These are phyloP conservation scores for Neonectria coccinea DNA, from an alignment of 2,329 filamentous ascomycete genomes.

Conservation along the genomic window DNA sequence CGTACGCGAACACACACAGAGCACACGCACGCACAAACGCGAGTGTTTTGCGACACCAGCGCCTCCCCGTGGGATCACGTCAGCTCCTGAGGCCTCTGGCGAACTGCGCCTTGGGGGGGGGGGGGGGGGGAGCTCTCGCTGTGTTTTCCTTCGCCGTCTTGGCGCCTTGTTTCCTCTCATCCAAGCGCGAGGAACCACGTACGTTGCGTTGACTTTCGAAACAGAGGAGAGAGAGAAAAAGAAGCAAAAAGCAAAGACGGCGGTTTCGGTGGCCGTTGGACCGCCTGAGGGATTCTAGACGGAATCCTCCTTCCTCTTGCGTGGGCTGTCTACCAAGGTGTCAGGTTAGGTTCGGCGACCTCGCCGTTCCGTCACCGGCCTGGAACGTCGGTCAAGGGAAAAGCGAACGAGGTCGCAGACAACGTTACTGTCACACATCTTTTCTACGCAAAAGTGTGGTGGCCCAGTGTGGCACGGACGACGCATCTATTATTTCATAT, in stretches of 20 bases:
- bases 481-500: neutral
- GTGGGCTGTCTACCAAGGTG: neutral
- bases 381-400: constrained; percentile 16
- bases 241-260: neutral
- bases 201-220: constrained; percentile 30
- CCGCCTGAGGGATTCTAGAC: constrained; percentile 9
- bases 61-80: constrained; percentile 20
- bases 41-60: constrained; percentile 17
- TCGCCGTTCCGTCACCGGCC: constrained; percentile 7
- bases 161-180: constrained; percentile 13
- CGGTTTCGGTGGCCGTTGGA: constrained; percentile 15
- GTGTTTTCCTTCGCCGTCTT: constrained; percentile 14
- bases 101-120: constrained; percentile 21
- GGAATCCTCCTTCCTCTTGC: neutral
- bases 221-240: neutral
- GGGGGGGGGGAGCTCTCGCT: neutral
- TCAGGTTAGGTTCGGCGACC: constrained; percentile 7
- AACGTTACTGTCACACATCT: constrained; percentile 20
- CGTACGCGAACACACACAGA: neutral
- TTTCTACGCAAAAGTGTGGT: constrained; percentile 8
- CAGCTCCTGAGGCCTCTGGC: constrained; percentile 16
- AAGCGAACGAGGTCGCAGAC: constrained; percentile 9
- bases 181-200: constrained; percentile 33
- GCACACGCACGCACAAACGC: constrained; percentile 3
- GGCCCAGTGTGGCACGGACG: constrained; percentile 11